A percentile compares a stretch with the other conserved stretches of the same genome.
Conservation (phyloP, 2,329 filamentous ascomycete genomes). For the Aspergillus thermomutatus region DNA sequence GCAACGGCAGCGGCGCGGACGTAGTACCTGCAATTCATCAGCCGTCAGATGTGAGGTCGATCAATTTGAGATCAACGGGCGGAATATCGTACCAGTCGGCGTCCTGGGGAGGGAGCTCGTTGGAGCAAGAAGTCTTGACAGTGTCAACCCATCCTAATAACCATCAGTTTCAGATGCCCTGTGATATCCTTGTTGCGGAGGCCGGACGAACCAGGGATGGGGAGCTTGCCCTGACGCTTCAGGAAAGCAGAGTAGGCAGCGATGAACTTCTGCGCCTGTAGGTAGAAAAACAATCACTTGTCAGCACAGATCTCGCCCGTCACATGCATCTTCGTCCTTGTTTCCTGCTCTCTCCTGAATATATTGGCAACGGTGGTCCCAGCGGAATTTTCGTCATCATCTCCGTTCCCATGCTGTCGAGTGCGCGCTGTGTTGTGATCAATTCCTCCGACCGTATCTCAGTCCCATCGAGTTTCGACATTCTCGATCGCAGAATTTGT, state of each 20-base stretch:
- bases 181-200: background rate
- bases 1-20: constrained; percentile 89
- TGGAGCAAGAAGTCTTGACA: constrained; percentile 95
- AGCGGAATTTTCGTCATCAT: background rate
- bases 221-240: constrained; percentile 69
- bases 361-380: background rate
- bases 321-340: background rate
- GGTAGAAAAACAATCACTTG: constrained; percentile 10
- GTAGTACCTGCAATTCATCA: constrained; percentile 55
- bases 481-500: background rate
- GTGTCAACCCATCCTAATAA: constrained; percentile 91
- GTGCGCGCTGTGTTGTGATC: background rate
- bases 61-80: constrained; percentile 25
- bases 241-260: constrained; percentile 65
- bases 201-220: constrained; percentile 60
- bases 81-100: constrained; percentile 83
- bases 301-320: constrained; percentile 9
- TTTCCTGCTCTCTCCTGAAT: background rate
- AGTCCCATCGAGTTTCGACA: background rate
- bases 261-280: constrained; percentile 66
- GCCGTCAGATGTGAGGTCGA: constrained; percentile 1
- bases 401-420: background rate
- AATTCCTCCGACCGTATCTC: background rate
- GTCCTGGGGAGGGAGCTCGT: constrained; percentile 97
- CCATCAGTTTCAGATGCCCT: background rate